Conservation (phyloP, 495 filamentous ascomycete species). For the Saxophila tyrrhenica region DNA sequence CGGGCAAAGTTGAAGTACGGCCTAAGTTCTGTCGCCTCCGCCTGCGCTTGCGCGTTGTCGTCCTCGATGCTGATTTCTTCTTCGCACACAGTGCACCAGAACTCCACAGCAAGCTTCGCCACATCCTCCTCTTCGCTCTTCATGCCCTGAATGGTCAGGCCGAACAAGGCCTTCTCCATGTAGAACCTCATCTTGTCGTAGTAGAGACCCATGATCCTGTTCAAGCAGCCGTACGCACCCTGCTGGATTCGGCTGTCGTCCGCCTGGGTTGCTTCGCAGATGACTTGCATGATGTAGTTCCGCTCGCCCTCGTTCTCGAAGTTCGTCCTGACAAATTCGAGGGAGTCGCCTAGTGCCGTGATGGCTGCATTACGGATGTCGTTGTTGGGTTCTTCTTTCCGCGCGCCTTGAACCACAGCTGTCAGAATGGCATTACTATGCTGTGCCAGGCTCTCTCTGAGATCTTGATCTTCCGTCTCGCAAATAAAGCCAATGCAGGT, state of each 20-base stretch:
- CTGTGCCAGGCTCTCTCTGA: slow-evolving; percentile 64
- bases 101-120: slow-evolving; percentile 93
- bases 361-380: slow-evolving; percentile 90
- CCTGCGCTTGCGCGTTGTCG: slow-evolving; percentile 56
- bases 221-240: slow-evolving; percentile 89
- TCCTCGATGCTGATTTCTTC: slow-evolving; percentile 96
- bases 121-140: slow-evolving; percentile 96
- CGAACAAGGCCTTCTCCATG: slow-evolving; percentile 99
- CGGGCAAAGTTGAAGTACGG: slow-evolving; percentile 86
- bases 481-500: slow-evolving; percentile 95
- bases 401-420: slow-evolving; percentile 90
- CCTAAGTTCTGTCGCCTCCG: slow-evolving; percentile 63
- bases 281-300: slow-evolving; percentile 99
- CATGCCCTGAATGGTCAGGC: slow-evolving; percentile 97
- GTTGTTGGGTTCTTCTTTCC: slow-evolving; percentile 82
- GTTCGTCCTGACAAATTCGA: slow-evolving; percentile 94
- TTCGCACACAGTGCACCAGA: slow-evolving; percentile 99
- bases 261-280: slow-evolving; percentile 96
- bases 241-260: slow-evolving; percentile 81
- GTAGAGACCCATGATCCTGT: slow-evolving; percentile 95
- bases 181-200: slow-evolving; percentile 99
- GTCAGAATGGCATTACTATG: slow-evolving; percentile 98
- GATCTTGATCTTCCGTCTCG: slow-evolving; percentile 81
- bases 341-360: slow-evolving; percentile 86
- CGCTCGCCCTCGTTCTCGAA: slow-evolving; percentile 98